phyloP scores from a whole-genome alignment of 1,284 basidiomycete genomes.

The Melampsora larici-populina region DNA sequence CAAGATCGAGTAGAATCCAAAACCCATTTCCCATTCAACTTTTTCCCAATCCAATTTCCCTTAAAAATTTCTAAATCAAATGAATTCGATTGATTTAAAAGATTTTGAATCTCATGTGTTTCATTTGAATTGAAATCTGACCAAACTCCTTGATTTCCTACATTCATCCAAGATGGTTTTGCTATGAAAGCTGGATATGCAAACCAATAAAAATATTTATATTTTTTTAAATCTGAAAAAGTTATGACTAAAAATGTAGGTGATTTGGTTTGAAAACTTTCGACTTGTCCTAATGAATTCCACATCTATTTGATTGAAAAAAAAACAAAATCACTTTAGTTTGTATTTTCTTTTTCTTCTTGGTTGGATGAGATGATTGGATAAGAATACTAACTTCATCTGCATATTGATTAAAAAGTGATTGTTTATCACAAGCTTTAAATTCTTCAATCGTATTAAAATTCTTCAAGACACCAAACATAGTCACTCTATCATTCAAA shows the following conservation, averaged over 20 bases:
- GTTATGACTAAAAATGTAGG: slow-evolving; percentile 76
- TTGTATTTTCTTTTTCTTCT: not conserved
- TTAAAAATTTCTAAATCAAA: not conserved
- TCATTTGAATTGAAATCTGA: slow-evolving; percentile 3
- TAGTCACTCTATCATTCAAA: slow-evolving; percentile 49
- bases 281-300: not conserved
- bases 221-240: slow-evolving; percentile 96
- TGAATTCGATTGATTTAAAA: not conserved
- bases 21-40: not conserved
- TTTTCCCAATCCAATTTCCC: slow-evolving; percentile 22
- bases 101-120: not conserved
- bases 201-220: slow-evolving; percentile 97
- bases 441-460: slow-evolving; percentile 94
- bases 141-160: not conserved
- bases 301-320: slow-evolving; percentile 35
- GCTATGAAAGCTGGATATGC: slow-evolving; percentile 83
- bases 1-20: slow-evolving; percentile 6
- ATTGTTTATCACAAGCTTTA: slow-evolving; percentile 79
- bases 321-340: not conserved
- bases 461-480: slow-evolving; percentile 69
- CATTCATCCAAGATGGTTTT: slow-evolving; percentile 47
- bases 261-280: not conserved
- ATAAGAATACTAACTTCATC: slow-evolving; percentile 59
- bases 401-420: slow-evolving; percentile 69
- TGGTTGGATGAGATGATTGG: not conserved